phyloP scores from a whole-genome alignment of 768 basidiomycete genomes.

The Naematelia aurantialba region DNA sequence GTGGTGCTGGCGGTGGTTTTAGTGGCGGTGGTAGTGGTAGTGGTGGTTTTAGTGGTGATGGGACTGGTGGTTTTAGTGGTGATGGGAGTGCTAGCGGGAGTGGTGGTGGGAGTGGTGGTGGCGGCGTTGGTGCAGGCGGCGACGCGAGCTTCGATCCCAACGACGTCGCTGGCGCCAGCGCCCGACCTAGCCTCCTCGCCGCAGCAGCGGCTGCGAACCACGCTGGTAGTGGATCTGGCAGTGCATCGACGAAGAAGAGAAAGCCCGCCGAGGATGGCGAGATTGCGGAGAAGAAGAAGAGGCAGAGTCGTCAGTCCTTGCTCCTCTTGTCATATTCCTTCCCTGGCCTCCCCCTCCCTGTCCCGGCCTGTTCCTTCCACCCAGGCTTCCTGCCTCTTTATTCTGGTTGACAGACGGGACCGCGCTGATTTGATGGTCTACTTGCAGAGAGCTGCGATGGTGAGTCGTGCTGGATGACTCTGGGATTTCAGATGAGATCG shows the following conservation, averaged over 20 bases:
- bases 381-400: too few species aligned
- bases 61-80: neutral
- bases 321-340: neutral
- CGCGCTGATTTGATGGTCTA: conserved; percentile 1
- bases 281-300: conserved; percentile 27
- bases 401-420: too few species aligned
- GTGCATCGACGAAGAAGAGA: too few species aligned
- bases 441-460: conserved; percentile 38
- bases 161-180: too few species aligned
- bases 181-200: too few species aligned
- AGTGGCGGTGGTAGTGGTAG: neutral
- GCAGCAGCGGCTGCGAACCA: too few species aligned
- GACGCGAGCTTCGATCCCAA: too few species aligned
- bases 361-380: too few species aligned
- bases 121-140: neutral
- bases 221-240: too few species aligned
- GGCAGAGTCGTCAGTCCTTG: conserved; percentile 38
- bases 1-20: neutral
- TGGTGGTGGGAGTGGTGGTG: neutral
- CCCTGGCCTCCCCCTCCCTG: neutral
- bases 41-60: neutral
- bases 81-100: neutral
- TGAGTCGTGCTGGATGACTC: conserved; percentile 13
- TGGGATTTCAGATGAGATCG: neutral
- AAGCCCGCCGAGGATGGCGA: neutral